These are phyloP conservation scores for Nidula microcarpa DNA, from an alignment of 768 basidiomycete species.

Conservation along the genomic window DNA sequence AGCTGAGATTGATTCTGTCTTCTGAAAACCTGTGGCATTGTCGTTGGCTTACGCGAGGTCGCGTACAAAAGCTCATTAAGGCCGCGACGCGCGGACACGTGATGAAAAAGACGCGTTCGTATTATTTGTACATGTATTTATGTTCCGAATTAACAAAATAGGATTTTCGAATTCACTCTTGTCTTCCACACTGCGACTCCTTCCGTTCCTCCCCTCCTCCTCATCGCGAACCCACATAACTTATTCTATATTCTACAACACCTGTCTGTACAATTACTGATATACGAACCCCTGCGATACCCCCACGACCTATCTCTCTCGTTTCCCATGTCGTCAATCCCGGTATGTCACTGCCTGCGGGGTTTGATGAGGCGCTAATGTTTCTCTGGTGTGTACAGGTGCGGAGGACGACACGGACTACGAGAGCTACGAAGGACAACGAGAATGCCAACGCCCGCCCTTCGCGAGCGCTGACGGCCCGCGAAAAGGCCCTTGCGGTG, in stretches of 20 bases:
- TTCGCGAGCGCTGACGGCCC: conserved; percentile 37
- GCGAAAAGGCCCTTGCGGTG: conserved; percentile 49
- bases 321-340: neutral
- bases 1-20: too few relatives aligned
- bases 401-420: conserved; percentile 59
- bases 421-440: conserved; percentile 54
- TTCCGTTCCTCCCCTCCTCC: neutral
- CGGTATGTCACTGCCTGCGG: neutral
- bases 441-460: conserved; percentile 72
- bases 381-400: conserved; percentile 63
- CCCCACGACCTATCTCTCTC: neutral
- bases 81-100: neutral
- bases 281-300: neutral
- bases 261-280: neutral
- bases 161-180: neutral
- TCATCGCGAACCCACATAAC: neutral
- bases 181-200: neutral
- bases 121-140: neutral
- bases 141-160: neutral
- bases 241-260: neutral
- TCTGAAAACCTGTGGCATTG: too few relatives aligned
- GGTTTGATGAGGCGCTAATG: neutral
- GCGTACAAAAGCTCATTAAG: too few relatives aligned
- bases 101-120: neutral
- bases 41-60: too few relatives aligned